phyloP scores from a whole-genome alignment of 257 asterid genomes.

The Nicotiana otophora region DNA sequence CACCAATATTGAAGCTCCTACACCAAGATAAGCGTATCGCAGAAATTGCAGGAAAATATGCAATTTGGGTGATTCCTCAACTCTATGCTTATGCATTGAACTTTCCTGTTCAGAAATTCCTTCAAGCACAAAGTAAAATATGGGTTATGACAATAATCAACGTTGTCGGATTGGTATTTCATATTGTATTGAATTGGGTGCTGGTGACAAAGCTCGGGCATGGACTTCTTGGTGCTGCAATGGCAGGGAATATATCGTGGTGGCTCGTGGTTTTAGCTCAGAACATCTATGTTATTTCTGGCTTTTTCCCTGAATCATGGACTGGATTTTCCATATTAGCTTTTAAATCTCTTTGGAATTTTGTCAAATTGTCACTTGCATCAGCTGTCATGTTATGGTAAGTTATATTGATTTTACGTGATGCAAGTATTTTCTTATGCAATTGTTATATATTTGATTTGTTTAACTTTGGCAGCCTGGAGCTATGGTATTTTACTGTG shows the following conservation, averaged over 20 bases:
- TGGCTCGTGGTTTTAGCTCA: conserved; percentile 72
- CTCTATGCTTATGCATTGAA: conserved; percentile 68
- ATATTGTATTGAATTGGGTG: conserved; percentile 64
- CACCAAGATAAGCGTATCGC: conserved; percentile 42
- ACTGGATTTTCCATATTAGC: conserved; percentile 68
- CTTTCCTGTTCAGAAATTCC: conserved; percentile 72
- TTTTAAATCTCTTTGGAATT: conserved; percentile 48
- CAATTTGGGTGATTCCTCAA: conserved; percentile 71
- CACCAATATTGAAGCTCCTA: conserved; percentile 43
- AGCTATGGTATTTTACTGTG: conserved; percentile 67
- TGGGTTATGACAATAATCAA: conserved; percentile 79
- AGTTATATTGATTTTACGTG: conserved; percentile 10
- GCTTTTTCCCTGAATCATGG: conserved; percentile 73
- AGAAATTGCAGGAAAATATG: conserved; percentile 55
- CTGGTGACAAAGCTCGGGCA: conserved; percentile 39
- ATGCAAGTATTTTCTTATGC: background rate
- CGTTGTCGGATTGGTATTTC: conserved; percentile 41
- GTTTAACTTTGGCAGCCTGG: conserved; percentile 48
- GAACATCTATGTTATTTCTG: conserved; percentile 58
- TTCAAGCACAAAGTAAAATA: conserved; percentile 80
- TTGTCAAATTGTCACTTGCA: conserved; percentile 70
- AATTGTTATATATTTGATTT: background rate
- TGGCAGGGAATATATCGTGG: conserved; percentile 79
- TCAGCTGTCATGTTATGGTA: conserved; percentile 90
- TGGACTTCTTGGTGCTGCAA: conserved; percentile 77